Base-by-base conservation (phyloP, 805 yeast genomes). In the Tetrapisispora namnaoensis region DNA sequence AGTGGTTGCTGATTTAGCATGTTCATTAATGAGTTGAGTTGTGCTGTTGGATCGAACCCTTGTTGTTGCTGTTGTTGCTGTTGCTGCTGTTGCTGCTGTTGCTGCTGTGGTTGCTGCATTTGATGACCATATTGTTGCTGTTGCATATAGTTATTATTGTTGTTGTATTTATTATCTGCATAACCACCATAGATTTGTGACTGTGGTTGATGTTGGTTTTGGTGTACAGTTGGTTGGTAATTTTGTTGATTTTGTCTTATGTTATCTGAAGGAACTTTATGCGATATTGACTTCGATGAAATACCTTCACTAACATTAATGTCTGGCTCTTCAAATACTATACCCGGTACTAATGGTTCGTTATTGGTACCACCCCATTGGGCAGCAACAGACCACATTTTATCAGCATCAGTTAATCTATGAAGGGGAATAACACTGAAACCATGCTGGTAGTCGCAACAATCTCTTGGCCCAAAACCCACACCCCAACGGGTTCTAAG, bases 331-430 rank as follows among this genome's bases (percentile, higher is more conserved):
- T 93, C 98, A 63, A 93, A 79, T 16, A 83, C 86, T 60, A 87
- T 70, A 46, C 95, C 95, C 40, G 86, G 75, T 51, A 71, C 80
- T 51, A 93, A 67, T 9, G 90, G 88, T 61, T 75, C 78, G 18
- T 96, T 97, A 45, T 91, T 95, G 40, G 96, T 85, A 58, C 99
- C 99, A 55, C 99, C 99, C 89, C 95, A 89, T 66, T 87, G 91
- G 3, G 98, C 96, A 50, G 76, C 71, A 35, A 79, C 84, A 13
- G 87, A 78, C 99, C 99, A 93, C 53, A 83, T 74, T 60, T 75
- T 79, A 66, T 93, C 99, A 20, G 97, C 96, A 51, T 93, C 99
- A 0, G 99, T 93, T 56, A 93, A 75, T 59, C 96, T 78, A 51
- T 78, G 78, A 45, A 93, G 70, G 16, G 98, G 96, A 52, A 93